These are phyloP conservation scores for Alternaria infectoria DNA, from an alignment of 2,329 filamentous ascomycete genomes.

Conservation along the genomic window DNA sequence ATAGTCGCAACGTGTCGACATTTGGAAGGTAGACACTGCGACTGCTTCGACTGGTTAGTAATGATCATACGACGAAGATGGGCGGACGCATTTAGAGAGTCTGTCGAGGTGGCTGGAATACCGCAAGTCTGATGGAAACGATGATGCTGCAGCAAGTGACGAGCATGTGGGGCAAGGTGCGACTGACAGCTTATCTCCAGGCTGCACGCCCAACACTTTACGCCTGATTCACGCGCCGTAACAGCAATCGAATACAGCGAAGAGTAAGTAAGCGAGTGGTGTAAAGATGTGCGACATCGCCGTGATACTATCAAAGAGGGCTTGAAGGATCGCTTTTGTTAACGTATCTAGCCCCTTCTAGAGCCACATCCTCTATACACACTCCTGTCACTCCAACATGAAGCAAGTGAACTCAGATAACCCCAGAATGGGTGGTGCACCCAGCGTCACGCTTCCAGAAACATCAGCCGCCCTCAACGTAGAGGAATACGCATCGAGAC, in stretches of 20 bases:
- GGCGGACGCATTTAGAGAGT: background rate
- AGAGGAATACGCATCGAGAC: constrained; percentile 24
- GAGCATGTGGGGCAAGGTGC: background rate
- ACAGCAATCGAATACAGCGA: background rate
- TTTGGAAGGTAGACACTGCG: background rate
- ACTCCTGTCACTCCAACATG: constrained; percentile 7
- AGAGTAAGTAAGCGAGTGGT: background rate
- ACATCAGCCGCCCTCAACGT: constrained; percentile 22
- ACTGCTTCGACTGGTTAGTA: background rate
- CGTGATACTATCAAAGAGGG: background rate
- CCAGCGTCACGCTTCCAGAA: constrained; percentile 12
- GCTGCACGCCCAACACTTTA: background rate
- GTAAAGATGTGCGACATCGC: accelerated
- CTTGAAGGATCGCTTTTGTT: background rate
- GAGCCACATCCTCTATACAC: background rate
- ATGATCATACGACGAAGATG: background rate
- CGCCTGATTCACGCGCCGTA: background rate
- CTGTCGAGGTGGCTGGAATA: background rate
- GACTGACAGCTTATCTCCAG: background rate
- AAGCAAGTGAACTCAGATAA: constrained; percentile 4
- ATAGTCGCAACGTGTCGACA: accelerated
- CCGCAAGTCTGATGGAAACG: background rate
- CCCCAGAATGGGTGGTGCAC: constrained; percentile 7
- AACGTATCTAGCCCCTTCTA: background rate
- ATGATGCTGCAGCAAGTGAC: background rate